A percentile compares a stretch with the other conserved stretches of the same genome.
Conservation (phyloP, 2,329 filamentous ascomycete genomes). For the Blumeria graminis region DNA sequence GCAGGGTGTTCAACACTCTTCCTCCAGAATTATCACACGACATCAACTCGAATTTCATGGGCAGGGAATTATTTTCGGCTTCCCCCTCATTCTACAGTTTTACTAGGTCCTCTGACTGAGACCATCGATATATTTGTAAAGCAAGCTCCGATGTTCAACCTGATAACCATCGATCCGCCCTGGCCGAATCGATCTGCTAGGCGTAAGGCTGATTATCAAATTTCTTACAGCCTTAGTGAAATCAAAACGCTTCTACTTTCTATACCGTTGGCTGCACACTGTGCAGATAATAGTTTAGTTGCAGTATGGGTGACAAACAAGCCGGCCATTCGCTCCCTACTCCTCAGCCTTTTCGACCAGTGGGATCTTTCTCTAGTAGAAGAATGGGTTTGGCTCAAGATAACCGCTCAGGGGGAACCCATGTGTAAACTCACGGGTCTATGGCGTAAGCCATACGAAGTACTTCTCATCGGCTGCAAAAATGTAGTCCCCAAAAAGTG, state of each 20-base stretch:
- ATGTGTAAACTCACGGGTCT: slow-evolving; percentile 32
- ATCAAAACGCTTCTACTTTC: slow-evolving; percentile 25
- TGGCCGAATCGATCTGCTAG: slow-evolving; percentile 60
- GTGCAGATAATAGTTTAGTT: slow-evolving; percentile 31
- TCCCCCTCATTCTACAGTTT: slow-evolving; percentile 21
- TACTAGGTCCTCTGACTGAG: slow-evolving; percentile 25
- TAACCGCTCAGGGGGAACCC: slow-evolving; percentile 38
- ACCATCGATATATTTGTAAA: slow-evolving; percentile 19
- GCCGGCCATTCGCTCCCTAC: slow-evolving; percentile 24
- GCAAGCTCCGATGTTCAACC: slow-evolving; percentile 30
- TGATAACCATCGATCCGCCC: slow-evolving; percentile 52
- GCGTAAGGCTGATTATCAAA: slow-evolving; percentile 29
- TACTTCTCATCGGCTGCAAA: slow-evolving; percentile 31
- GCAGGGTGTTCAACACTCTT: background rate
- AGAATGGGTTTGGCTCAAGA: slow-evolving; percentile 64
- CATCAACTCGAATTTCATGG: background rate
- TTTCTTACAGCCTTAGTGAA: slow-evolving; percentile 20
- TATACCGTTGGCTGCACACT: slow-evolving; percentile 24
- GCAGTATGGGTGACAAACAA: slow-evolving; percentile 65
- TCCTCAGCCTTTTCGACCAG: slow-evolving; percentile 34
- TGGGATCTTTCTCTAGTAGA: slow-evolving; percentile 42
- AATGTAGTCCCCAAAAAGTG: background rate
- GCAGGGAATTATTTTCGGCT: slow-evolving; percentile 7
- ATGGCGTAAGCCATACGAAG: slow-evolving; percentile 59
- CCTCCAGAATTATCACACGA: background rate